Conservation (phyloP, 257 asterid species). For the Solanum piurae region DNA sequence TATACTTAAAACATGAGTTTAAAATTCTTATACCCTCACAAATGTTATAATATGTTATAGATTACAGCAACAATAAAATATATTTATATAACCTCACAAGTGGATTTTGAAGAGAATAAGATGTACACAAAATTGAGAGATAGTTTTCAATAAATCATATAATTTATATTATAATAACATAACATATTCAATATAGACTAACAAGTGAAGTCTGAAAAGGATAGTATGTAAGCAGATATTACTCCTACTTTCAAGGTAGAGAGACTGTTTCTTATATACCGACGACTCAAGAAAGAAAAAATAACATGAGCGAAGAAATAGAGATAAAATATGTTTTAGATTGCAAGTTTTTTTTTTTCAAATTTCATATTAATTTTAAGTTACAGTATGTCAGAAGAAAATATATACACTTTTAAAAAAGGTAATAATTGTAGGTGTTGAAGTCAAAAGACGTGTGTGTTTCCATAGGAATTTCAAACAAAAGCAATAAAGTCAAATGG, state of each 20-base stretch:
- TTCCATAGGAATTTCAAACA: background rate
- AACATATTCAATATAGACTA: background rate
- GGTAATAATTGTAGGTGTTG: background rate
- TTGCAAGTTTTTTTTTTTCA: too few relatives aligned
- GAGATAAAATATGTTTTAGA: too few relatives aligned
- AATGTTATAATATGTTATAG: background rate
- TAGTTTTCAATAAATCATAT: background rate
- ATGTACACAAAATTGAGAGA: background rate
- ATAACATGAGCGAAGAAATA: too few relatives aligned
- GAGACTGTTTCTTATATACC: background rate
- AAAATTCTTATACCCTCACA: background rate
- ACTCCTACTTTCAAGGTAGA: background rate
- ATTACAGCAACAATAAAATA: background rate
- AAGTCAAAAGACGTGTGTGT: background rate
- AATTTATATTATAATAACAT: background rate
- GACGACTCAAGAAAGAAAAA: background rate
- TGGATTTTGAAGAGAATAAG: background rate
- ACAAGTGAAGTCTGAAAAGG: background rate
- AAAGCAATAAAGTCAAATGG: background rate
- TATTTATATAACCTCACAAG: background rate
- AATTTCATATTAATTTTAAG: background rate
- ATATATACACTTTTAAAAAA: background rate
- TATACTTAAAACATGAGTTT: background rate
- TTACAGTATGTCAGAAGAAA: background rate
- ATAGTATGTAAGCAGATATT: background rate